Base-by-base conservation (phyloP, 164 flowering plant species). In the Nelumbo lutea region DNA sequence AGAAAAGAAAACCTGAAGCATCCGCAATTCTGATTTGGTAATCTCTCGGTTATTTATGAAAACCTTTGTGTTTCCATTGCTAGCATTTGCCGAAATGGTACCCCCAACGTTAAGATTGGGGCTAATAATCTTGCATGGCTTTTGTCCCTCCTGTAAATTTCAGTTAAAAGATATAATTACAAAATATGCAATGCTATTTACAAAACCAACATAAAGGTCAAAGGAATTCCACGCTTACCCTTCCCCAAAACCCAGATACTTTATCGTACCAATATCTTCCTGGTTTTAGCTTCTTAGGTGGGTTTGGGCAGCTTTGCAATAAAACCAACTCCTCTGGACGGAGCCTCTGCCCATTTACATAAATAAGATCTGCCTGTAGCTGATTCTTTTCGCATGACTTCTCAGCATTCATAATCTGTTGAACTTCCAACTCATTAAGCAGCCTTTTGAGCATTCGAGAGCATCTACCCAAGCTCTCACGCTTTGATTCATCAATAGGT, bases 201-300 rank as follows among this genome's bases (percentile, higher is more conserved):
- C 15, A 51, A 67, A 53, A 62, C 5, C 4, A 11, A 15, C 55
- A 59, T 14, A 44, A 48, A 66, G 42, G 6, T n/a, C 42, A 27
- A 27, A 61, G 47, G 59, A 15, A 46, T 41, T 66, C 13, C 10
- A 71, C 62, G 53, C 64, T 86, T 76, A 96, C 99, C 99, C 91
- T 96, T 82, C 99, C 99, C 99, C 99, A 96, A 67, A 93, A 82
- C 55, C 99, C 99, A 53, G 99, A 96, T 69, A 88, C 98, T 83
- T 90, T 91, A 73, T 96, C 99, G 72, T 96, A 96, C 99, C 99
- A 96, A 81, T 96, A 96, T 59, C 84, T 84, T 57, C 98, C 99
- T 0, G 99, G 99, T 73, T 89, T 91, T 53, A 96, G 70, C 82
- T 91, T 89, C 79, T 82, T 84, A 9, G 99, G 99, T 10, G 99